Percentiles rank a stretch among this genome's conserved stretches.
phyloP scores from a whole-genome alignment of 345 rosid genomes.

The Brassica nigra region DNA sequence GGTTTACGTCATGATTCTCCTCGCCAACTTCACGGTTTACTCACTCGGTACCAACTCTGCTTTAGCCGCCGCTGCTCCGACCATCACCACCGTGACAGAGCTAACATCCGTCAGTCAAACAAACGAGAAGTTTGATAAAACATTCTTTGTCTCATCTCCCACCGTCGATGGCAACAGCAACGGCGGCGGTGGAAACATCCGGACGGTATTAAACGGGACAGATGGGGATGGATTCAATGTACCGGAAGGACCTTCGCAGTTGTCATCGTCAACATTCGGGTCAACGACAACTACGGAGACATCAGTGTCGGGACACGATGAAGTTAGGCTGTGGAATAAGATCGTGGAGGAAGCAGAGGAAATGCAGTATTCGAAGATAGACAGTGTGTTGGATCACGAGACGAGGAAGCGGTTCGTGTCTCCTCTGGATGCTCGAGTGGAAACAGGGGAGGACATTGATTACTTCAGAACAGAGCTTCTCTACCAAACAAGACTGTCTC shows the following conservation, averaged over 20 bases:
- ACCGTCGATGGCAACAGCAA: conserved; percentile 58
- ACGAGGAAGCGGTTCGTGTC: conserved; percentile 61
- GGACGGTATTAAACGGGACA: conserved; percentile 59
- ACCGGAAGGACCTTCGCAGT: conserved; percentile 52
- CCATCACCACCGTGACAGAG: conserved; percentile 32
- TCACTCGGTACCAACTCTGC: conserved; percentile 64
- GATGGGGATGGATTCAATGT: conserved; percentile 61
- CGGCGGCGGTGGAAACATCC: conserved; percentile 75
- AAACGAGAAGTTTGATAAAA: conserved; percentile 48
- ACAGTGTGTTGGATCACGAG: conserved; percentile 58
- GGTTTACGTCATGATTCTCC: conserved; percentile 87
- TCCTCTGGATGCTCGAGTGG: conserved; percentile 56
- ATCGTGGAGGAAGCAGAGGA: conserved; percentile 68
- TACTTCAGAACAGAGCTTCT: conserved; percentile 64
- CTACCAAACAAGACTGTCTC: conserved; percentile 57
- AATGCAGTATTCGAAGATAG: conserved; percentile 52
- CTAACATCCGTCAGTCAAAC: conserved; percentile 35
- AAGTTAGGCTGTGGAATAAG: conserved; percentile 63
- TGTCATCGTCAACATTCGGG: conserved; percentile 35
- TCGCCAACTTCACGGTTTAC: conserved; percentile 84
- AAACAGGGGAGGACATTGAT: conserved; percentile 52
- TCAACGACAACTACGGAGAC: conserved; percentile 45
- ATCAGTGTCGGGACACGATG: conserved; percentile 63
- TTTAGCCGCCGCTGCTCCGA: conserved; percentile 44
- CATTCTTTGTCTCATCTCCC: conserved; percentile 54